These are phyloP conservation scores for Aspergillus brunneoviolaceus DNA, from an alignment of 2,329 filamentous ascomycete species.

Conservation along the genomic window DNA sequence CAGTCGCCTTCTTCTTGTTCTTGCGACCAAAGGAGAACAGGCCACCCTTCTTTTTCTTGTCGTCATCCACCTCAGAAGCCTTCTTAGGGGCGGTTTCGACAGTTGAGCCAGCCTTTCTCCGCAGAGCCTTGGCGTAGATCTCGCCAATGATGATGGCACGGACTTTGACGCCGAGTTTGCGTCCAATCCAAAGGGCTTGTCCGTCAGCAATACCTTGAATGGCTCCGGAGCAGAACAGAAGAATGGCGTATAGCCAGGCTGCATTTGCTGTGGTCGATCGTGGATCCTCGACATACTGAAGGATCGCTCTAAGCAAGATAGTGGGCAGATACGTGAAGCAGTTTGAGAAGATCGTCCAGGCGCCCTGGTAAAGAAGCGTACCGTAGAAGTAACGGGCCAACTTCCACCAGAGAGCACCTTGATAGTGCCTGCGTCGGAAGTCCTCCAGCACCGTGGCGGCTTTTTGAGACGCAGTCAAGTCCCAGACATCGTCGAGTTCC, in stretches of 20 bases:
- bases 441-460: slow-evolving; percentile 74
- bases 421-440: slow-evolving; percentile 84
- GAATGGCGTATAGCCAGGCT: slow-evolving; percentile 91
- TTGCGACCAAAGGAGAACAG: slow-evolving; percentile 56
- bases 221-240: slow-evolving; percentile 80
- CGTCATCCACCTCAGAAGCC: slow-evolving; percentile 44
- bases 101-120: slow-evolving; percentile 80
- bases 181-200: slow-evolving; percentile 87
- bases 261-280: slow-evolving; percentile 75
- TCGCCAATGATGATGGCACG: slow-evolving; percentile 95
- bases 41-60: slow-evolving; percentile 42
- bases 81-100: slow-evolving; percentile 71
- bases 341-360: slow-evolving; percentile 76
- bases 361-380: slow-evolving; percentile 71
- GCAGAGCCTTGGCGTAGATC: slow-evolving; percentile 92
- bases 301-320: slow-evolving; percentile 81
- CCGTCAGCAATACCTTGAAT: slow-evolving; percentile 80
- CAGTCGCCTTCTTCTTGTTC: slow-evolving; percentile 48
- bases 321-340: slow-evolving; percentile 90
- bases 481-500: slow-evolving; percentile 87
- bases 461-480: slow-evolving; percentile 83
- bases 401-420: slow-evolving; percentile 73
- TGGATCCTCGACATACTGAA: slow-evolving; percentile 90
- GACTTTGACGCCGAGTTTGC: slow-evolving; percentile 89
- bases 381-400: slow-evolving; percentile 81